A percentile compares a stretch with the other conserved stretches of the same genome.
These are phyloP conservation scores for Iris pallida DNA, from an alignment of 116 monocot species.

Conservation along the genomic window DNA sequence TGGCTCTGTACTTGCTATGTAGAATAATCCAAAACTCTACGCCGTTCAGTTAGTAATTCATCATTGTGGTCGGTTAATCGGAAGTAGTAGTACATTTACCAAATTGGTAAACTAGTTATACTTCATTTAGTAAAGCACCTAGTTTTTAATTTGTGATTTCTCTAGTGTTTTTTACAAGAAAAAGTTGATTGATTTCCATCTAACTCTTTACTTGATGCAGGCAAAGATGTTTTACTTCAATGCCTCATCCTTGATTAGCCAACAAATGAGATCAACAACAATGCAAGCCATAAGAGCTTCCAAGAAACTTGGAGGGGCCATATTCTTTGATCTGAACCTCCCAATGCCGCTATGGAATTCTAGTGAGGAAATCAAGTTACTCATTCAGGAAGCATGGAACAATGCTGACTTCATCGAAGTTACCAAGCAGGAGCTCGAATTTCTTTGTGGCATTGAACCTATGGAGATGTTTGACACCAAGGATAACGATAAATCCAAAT, in stretches of 20 bases:
- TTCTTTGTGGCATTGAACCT: conserved; percentile 57
- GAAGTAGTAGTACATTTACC: too few species aligned
- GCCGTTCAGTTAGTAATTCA: too few species aligned
- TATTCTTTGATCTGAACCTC: conserved; percentile 80
- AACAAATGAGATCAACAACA: conserved; percentile 45
- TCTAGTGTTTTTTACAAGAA: neutral
- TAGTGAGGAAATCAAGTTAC: conserved; percentile 40
- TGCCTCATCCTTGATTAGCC: conserved; percentile 63
- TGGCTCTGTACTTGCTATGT: too few species aligned
- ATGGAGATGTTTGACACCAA: conserved; percentile 64
- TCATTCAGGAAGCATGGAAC: conserved; percentile 63
- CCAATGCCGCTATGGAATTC: conserved; percentile 72
- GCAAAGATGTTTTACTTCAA: conserved; percentile 93
- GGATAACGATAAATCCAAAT: conserved; percentile 69
- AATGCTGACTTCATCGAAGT: conserved; percentile 70
- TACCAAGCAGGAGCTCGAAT: conserved; percentile 83
- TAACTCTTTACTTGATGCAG: conserved; percentile 33
- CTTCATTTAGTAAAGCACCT: too few species aligned
- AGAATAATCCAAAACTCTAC: too few species aligned
- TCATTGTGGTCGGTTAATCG: too few species aligned
- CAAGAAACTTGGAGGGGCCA: conserved; percentile 53
- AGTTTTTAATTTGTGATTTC: too few species aligned
- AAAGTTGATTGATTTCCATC: neutral
- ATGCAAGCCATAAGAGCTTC: conserved; percentile 55
- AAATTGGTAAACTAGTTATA: too few species aligned